Conservation (phyloP, 805 yeast genomes). For the Dipodascus albidus region DNA sequence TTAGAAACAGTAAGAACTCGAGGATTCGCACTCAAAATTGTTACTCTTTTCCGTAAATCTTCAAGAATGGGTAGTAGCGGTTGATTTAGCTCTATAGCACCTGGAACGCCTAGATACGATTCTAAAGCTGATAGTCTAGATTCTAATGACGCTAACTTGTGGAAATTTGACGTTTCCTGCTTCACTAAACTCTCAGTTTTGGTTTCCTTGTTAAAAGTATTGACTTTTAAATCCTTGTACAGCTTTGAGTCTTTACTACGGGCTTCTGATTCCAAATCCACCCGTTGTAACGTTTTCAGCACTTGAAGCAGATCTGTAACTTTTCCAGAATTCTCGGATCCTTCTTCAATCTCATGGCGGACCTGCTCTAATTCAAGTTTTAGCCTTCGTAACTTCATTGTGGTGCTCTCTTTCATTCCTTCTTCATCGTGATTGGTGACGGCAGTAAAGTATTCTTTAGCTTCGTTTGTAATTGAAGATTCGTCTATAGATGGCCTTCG, state of each 20-base stretch:
- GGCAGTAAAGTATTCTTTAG: neutral
- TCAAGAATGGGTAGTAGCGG: neutral
- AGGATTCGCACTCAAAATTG: neutral
- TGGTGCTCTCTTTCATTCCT: neutral
- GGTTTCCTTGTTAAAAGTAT: neutral
- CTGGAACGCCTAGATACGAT: neutral
- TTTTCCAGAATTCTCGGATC: neutral
- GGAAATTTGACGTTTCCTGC: neutral
- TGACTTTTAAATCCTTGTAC: neutral
- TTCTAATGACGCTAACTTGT: neutral
- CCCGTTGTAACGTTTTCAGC: neutral
- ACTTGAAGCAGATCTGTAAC: neutral
- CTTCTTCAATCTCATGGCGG: neutral
- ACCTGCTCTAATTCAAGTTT: neutral
- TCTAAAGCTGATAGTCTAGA: neutral
- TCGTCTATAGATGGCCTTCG: neutral
- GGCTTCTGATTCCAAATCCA: neutral
- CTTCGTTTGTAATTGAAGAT: neutral
- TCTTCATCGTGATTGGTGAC: neutral
- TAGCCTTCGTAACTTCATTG: neutral
- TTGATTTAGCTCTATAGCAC: neutral
- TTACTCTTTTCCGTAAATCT: neutral
- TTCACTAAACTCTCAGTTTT: neutral
- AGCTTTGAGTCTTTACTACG: neutral
- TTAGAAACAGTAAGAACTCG: too few relatives aligned